These are phyloP conservation scores for Phytophthora fragariae DNA, from an alignment of 352 stramenopile species.

Conservation along the genomic window DNA sequence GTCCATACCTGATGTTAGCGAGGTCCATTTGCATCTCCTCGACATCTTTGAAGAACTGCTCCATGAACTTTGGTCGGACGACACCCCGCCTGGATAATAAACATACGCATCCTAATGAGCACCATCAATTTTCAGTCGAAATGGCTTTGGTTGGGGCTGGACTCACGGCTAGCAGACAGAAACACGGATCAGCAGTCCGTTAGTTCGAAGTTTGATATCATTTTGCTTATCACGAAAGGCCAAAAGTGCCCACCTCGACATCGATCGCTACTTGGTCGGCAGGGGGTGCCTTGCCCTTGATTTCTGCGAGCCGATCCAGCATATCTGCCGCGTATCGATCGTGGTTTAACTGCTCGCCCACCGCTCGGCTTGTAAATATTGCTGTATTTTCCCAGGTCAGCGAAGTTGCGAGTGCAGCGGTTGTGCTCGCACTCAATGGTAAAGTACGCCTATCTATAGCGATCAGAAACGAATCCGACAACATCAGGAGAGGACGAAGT, in stretches of 20 bases:
- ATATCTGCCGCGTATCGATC: conserved; percentile 33
- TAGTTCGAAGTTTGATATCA: not conserved
- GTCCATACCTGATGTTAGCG: conserved; percentile 80
- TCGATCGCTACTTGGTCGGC: conserved; percentile 64
- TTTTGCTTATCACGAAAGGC: not conserved
- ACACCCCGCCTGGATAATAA: conserved; percentile 46
- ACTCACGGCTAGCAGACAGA: not conserved
- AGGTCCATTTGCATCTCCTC: conserved; percentile 96
- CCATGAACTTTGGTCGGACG: conserved; percentile 91
- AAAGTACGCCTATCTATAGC: conserved; percentile 11
- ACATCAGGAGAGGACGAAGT: not conserved
- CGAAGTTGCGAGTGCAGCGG: conserved; percentile 13
- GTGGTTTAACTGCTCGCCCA: not conserved
- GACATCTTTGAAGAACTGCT: conserved; percentile 96
- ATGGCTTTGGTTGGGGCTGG: not conserved
- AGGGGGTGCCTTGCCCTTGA: conserved; percentile 60
- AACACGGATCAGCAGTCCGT: not conserved
- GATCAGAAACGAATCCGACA: conserved; percentile 2
- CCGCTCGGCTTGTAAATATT: not conserved
- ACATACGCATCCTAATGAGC: not conserved
- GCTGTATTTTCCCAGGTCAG: conserved; percentile 3
- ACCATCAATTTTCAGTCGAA: not conserved
- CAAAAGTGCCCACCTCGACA: conserved; percentile 52
- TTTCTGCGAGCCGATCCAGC: conserved; percentile 77
- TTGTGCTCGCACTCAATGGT: not conserved